Evolutionary conservation across 352 stramenopile genomes (phyloP).

Genomic region (Phytophthora litchii): DNA sequence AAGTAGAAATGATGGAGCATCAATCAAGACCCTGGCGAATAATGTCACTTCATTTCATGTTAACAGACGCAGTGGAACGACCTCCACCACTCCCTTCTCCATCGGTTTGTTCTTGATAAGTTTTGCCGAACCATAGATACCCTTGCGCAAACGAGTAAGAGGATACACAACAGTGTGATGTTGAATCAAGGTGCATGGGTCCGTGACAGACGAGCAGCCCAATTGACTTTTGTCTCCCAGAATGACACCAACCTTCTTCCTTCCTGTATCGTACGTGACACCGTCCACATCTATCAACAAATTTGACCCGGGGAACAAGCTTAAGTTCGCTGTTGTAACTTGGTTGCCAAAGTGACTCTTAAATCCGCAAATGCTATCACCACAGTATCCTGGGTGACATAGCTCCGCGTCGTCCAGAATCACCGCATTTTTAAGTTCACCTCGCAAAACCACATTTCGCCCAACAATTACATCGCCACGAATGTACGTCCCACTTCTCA

Average conservation of each 20-base stretch:
- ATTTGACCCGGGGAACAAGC: conserved; percentile 50
- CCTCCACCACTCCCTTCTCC: conserved; percentile 68
- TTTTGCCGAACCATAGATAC: conserved; percentile 67
- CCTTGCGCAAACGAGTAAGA: conserved; percentile 65
- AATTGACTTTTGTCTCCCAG: conserved; percentile 76
- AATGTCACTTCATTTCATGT: conserved; percentile 13
- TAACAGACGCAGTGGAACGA: conserved; percentile 28
- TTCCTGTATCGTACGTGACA: conserved; percentile 60
- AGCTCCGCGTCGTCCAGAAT: conserved; percentile 78
- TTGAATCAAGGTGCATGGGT: conserved; percentile 72
- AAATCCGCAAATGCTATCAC: conserved; percentile 74
- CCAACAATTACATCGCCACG: conserved; percentile 73
- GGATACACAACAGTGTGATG: conserved; percentile 70
- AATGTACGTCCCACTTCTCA: conserved; percentile 73
- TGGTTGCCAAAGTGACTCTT: conserved; percentile 88
- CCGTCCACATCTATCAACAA: conserved; percentile 39
- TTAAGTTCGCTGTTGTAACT: conserved; percentile 80
- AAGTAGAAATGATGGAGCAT: too few species aligned
- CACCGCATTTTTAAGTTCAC: conserved; percentile 76
- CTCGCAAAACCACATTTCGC: conserved; percentile 61
- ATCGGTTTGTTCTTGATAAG: conserved; percentile 87
- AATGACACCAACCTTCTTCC: conserved; percentile 74
- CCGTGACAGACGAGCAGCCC: conserved; percentile 72
- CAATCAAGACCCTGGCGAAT: not conserved
- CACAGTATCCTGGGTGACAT: conserved; percentile 75